Evolutionary conservation across 352 stramenopile species (phyloP).

Genomic region (Thraustotheca clavata): DNA sequence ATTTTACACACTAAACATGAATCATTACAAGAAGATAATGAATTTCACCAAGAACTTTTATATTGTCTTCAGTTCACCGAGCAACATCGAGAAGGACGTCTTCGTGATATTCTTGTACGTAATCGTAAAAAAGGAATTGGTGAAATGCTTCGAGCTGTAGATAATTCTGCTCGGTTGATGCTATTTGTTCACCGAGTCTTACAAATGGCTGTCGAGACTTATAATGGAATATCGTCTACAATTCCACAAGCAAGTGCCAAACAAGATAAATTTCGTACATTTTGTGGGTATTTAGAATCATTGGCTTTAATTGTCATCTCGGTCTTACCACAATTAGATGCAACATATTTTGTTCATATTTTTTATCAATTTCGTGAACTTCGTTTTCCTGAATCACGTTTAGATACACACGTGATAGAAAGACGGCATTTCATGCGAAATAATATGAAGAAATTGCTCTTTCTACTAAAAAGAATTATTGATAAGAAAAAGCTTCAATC

Average conservation of each 20-base stretch:
- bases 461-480: slow-evolving; percentile 18
- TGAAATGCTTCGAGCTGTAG: slow-evolving; percentile 11
- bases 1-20: too few relatives aligned
- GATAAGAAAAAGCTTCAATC: slow-evolving; percentile 16
- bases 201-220: slow-evolving; percentile 6
- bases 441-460: slow-evolving; percentile 20
- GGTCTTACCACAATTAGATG: slow-evolving; percentile 3
- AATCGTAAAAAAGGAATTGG: slow-evolving; percentile 19
- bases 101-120: slow-evolving; percentile 15
- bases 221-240: not conserved
- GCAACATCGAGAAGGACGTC: slow-evolving; percentile 7
- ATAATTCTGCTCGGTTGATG: slow-evolving; percentile 7
- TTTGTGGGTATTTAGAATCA: slow-evolving; percentile 12
- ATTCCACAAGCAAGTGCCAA: not conserved
- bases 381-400: not conserved
- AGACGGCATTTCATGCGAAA: slow-evolving; percentile 7
- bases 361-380: slow-evolving; percentile 17
- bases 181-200: slow-evolving; percentile 2
- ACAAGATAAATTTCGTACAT: not conserved
- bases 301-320: not conserved
- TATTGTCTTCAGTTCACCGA: slow-evolving; percentile 20
- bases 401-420: not conserved
- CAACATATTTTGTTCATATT: slow-evolving; percentile 15
- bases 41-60: not conserved
- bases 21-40: not conserved